Evolutionary conservation across 2,329 filamentous ascomycete species (phyloP).

Genomic region (Nothomitra cinnamomea): DNA sequence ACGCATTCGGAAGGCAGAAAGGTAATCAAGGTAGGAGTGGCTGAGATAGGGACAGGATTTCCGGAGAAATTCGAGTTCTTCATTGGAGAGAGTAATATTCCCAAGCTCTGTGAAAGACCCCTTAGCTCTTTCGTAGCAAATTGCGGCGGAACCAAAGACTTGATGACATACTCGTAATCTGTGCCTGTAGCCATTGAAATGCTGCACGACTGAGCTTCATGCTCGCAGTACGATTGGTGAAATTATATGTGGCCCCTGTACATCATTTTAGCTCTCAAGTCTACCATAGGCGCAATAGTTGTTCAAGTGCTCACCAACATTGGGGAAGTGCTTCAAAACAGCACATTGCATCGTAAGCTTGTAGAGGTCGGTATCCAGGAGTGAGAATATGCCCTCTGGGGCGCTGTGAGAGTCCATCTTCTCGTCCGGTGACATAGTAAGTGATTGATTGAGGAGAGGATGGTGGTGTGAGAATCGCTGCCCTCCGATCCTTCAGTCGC

Average conservation of each 20-base stretch:
- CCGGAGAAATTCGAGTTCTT: conserved; percentile 67
- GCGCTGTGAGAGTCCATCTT: conserved; percentile 11
- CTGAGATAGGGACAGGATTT: conserved; percentile 67
- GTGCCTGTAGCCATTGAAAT: conserved; percentile 68
- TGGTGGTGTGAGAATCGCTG: too few relatives aligned
- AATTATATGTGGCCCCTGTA: conserved; percentile 71
- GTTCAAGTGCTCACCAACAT: conserved; percentile 29
- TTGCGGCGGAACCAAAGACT: conserved; percentile 7
- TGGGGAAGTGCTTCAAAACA: conserved; percentile 78
- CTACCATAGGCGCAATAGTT: not conserved
- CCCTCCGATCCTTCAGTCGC: too few relatives aligned
- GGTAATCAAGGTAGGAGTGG: conserved; percentile 59
- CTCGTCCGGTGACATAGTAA: not conserved
- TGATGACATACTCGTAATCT: conserved; percentile 52
- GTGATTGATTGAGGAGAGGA: not conserved
- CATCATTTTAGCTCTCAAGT: not conserved
- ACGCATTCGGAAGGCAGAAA: conserved; percentile 64
- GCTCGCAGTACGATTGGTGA: conserved; percentile 87
- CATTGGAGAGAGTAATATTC: conserved; percentile 59
- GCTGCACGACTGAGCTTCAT: conserved; percentile 77
- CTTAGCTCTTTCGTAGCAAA: not conserved
- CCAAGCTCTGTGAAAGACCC: conserved; percentile 48
- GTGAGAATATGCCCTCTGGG: conserved; percentile 64
- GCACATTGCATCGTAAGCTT: conserved; percentile 99
- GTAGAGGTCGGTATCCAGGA: conserved; percentile 76